These are phyloP conservation scores for Ambrosiella beaveri DNA, from an alignment of 2,329 filamentous ascomycete genomes.

Conservation along the genomic window DNA sequence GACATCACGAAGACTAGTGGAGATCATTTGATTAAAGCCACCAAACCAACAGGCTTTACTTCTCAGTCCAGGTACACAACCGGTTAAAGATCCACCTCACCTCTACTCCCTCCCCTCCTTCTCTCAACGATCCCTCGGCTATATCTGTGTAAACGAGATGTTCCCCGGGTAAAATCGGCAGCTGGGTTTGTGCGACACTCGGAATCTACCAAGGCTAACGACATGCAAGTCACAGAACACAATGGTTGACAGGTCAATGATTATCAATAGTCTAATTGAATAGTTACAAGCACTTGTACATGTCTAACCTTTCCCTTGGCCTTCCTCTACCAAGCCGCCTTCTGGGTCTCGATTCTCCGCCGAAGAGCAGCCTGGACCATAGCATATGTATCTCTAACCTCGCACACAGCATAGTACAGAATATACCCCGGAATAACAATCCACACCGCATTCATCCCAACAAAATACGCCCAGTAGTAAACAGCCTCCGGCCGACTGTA, in stretches of 20 bases:
- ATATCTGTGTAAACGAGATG: background rate
- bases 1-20: too few species aligned
- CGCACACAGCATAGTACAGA: constrained; percentile 18
- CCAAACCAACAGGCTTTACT: too few species aligned
- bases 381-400: constrained; percentile 13
- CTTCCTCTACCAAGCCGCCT: background rate
- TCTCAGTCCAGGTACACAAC: too few species aligned
- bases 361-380: constrained; percentile 6
- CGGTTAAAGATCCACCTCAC: background rate
- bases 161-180: background rate
- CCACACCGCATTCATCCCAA: constrained; percentile 36
- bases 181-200: background rate
- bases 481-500: constrained; percentile 33
- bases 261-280: too few species aligned
- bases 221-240: background rate
- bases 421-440: constrained; percentile 29
- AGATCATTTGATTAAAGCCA: too few species aligned
- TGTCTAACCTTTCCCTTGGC: too few species aligned
- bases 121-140: background rate
- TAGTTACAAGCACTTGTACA: too few species aligned
- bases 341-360: background rate
- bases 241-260: too few species aligned
- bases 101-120: background rate
- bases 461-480: constrained; percentile 37
- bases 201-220: background rate